Conservation (phyloP, 176 grass and related monocot genomes). For the Oryza meridionalis region DNA sequence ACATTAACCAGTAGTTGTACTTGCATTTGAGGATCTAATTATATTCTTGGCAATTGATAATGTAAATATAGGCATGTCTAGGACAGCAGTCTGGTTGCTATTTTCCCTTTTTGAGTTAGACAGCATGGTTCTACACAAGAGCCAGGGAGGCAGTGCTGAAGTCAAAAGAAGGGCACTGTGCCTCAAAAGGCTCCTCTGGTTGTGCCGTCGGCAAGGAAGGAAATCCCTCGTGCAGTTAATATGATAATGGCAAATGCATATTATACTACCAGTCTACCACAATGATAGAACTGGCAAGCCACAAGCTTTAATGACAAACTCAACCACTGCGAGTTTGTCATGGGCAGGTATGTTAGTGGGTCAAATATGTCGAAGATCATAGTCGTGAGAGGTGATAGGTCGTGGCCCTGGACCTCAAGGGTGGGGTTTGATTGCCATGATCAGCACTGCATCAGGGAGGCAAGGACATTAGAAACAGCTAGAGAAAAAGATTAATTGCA, state of each 20-base stretch:
- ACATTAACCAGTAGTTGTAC: not conserved
- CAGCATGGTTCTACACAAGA: not conserved
- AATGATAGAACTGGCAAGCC: not conserved
- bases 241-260: not conserved
- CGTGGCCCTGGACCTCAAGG: not conserved
- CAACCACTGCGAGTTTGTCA: not conserved
- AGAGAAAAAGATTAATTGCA: not conserved
- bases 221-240: not conserved
- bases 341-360: not conserved
- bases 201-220: not conserved
- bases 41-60: not conserved
- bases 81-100: not conserved
- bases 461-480: not conserved
- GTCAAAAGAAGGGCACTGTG: not conserved
- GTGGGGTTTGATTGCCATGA: not conserved
- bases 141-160: not conserved
- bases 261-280: not conserved
- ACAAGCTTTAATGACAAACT: conserved; percentile 17
- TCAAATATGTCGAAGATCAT: not conserved
- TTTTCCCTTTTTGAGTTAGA: not conserved
- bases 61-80: not conserved
- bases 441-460: not conserved
- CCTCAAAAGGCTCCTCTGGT: not conserved
- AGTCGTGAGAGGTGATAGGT: not conserved
- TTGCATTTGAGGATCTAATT: conserved; percentile 1